Evolutionary conservation across 140 eudicot species (phyloP).

Genomic region (Ambrosia hybrid): DNA sequence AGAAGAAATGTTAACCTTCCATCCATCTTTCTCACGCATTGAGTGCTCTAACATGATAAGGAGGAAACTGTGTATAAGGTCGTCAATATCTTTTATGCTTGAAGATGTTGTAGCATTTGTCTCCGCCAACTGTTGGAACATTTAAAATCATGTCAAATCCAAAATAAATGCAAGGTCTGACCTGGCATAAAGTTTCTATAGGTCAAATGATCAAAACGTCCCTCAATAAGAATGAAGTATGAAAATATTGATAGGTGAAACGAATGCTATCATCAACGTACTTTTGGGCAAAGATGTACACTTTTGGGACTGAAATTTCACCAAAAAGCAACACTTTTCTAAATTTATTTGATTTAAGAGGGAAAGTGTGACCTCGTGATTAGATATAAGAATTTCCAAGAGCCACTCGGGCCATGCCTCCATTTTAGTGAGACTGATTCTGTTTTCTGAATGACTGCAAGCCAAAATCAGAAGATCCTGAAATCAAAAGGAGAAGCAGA

Average conservation of each 20-base stretch:
- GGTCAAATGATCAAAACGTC: too few species aligned
- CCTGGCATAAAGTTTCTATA: too few species aligned
- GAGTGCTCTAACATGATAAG: conserved; percentile 82
- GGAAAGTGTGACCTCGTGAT: conserved; percentile 62
- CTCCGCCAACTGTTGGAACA: conserved; percentile 51
- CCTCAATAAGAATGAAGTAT: too few species aligned
- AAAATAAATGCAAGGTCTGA: background rate
- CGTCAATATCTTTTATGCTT: conserved; percentile 75
- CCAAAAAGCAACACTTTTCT: too few species aligned
- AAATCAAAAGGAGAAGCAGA: conserved; percentile 45
- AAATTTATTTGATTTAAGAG: background rate
- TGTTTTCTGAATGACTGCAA: conserved; percentile 87
- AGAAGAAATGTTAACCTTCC: conserved; percentile 57
- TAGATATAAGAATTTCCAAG: conserved; percentile 90
- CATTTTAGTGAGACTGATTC: conserved; percentile 76
- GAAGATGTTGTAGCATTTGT: conserved; percentile 37
- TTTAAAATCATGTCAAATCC: background rate
- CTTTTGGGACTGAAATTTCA: too few species aligned
- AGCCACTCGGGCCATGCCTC: conserved; percentile 99
- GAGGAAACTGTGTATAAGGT: conserved; percentile 78
- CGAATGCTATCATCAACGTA: too few species aligned
- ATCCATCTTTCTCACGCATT: conserved; percentile 91
- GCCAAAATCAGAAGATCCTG: conserved; percentile 99
- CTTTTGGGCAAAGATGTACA: too few species aligned
- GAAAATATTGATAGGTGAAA: too few species aligned